Evolutionary conservation across 106 monocot species (phyloP).

Genomic region (Phalaenopsis aphrodite): DNA sequence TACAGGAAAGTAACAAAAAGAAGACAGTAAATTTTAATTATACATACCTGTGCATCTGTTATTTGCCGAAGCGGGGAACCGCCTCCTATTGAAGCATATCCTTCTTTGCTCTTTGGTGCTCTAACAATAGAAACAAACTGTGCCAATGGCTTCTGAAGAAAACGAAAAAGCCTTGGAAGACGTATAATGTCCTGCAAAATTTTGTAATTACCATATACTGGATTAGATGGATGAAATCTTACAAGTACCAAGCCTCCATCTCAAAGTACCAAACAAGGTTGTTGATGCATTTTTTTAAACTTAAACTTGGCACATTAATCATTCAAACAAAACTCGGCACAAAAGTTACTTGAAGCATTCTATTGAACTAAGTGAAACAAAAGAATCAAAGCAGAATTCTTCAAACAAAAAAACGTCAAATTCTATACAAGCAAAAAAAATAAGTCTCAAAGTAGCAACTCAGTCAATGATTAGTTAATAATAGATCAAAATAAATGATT

Average conservation of each 20-base stretch:
- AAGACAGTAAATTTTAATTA: not conserved
- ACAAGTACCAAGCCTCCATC: no score
- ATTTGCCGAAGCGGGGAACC: conserved; percentile 89
- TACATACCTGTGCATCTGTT: conserved; percentile 74
- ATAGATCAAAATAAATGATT: not conserved
- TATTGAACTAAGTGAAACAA: no score
- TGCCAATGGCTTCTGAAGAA: conserved; percentile 89
- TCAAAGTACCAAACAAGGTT: not conserved
- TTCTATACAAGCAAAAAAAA: not conserved
- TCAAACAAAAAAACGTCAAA: not conserved
- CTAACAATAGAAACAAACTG: conserved; percentile 78
- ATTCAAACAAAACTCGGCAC: not conserved
- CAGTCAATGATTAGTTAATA: not conserved
- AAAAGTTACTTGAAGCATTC: not conserved
- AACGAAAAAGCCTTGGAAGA: conserved; percentile 77
- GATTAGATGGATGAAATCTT: not conserved
- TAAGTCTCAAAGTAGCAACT: not conserved
- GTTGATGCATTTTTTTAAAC: not conserved
- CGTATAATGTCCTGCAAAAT: conserved; percentile 84
- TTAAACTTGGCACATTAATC: not conserved
- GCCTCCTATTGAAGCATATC: conserved; percentile 96
- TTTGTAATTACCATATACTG: not conserved
- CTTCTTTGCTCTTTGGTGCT: conserved; percentile 98
- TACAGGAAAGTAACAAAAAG: not conserved
- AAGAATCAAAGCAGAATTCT: not conserved